Evolutionary conservation across 2,329 filamentous ascomycete genomes (phyloP).

Genomic region (Botrytis byssoidea): DNA sequence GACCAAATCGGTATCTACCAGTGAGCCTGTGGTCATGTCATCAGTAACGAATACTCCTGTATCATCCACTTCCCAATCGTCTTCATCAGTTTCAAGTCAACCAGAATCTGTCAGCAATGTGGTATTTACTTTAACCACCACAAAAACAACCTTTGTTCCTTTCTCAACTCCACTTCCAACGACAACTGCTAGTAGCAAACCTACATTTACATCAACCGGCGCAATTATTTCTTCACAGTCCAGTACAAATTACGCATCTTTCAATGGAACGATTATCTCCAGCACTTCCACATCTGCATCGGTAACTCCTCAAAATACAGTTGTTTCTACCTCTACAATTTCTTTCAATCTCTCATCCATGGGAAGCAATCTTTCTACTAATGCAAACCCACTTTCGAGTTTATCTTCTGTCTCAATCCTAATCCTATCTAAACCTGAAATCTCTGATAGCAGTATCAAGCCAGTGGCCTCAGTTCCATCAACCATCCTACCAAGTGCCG

Average conservation of each 20-base stretch:
- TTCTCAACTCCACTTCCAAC: background rate
- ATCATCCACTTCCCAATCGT: background rate
- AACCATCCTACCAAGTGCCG: background rate
- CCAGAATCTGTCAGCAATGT: background rate
- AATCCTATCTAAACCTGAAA: background rate
- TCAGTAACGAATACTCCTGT: conserved; percentile 20
- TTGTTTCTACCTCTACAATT: background rate
- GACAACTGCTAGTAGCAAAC: background rate
- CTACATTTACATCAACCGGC: background rate
- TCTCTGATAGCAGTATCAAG: conserved; percentile 4
- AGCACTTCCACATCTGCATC: background rate
- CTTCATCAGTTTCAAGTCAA: background rate
- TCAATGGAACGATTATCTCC: background rate
- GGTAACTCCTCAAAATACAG: conserved; percentile 8
- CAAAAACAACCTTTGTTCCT: background rate
- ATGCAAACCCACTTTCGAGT: background rate
- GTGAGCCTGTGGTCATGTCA: background rate
- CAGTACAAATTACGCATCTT: background rate
- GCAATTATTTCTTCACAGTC: background rate
- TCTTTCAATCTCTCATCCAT: background rate
- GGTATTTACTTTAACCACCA: background rate
- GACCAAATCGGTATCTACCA: too few species aligned
- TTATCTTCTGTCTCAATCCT: background rate
- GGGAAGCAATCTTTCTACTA: background rate
- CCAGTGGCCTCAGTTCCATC: conserved; percentile 28